phyloP scores from a whole-genome alignment of 331 rosid genomes.

The Malus hybrid region DNA sequence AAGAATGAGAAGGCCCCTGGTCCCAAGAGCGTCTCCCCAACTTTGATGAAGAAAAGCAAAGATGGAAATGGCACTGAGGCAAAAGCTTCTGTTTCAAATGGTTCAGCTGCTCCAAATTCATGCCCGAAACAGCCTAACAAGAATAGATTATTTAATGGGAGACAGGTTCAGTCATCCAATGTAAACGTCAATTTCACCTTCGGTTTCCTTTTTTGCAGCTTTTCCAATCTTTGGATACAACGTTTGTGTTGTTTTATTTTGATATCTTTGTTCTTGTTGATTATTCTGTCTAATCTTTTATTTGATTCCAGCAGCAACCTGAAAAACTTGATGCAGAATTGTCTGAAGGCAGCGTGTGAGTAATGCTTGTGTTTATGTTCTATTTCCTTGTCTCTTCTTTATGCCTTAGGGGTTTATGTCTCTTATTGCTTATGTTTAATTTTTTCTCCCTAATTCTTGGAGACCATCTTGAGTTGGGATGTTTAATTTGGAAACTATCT shows the following conservation, averaged over 20 bases:
- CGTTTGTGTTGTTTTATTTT: slow-evolving; percentile 6
- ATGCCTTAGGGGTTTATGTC: background rate
- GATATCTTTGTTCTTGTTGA: slow-evolving; percentile 26
- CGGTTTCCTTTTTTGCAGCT: slow-evolving; percentile 10
- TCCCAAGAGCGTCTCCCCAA: slow-evolving; percentile 29
- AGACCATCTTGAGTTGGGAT: background rate
- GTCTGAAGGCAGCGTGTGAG: slow-evolving; percentile 55
- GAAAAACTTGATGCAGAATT: slow-evolving; percentile 59
- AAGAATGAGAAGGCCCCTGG: slow-evolving; percentile 47
- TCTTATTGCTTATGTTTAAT: background rate
- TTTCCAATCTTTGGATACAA: background rate
- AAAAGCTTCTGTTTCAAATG: slow-evolving; percentile 52
- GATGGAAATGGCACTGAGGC: slow-evolving; percentile 51
- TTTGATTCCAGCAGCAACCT: slow-evolving; percentile 45
- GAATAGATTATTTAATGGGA: slow-evolving; percentile 36
- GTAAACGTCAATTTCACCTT: slow-evolving; percentile 25
- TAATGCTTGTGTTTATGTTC: slow-evolving; percentile 10
- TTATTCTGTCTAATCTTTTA: slow-evolving; percentile 14
- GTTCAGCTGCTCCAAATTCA: slow-evolving; percentile 36
- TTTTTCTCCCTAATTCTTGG: background rate
- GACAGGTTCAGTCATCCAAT: slow-evolving; percentile 43
- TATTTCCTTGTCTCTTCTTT: background rate
- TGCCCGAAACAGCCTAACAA: slow-evolving; percentile 42
- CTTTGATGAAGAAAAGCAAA: slow-evolving; percentile 34
- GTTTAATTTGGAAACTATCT: background rate